These are phyloP conservation scores for Leccinellum luteum DNA, from an alignment of 768 basidiomycete species.

Conservation along the genomic window DNA sequence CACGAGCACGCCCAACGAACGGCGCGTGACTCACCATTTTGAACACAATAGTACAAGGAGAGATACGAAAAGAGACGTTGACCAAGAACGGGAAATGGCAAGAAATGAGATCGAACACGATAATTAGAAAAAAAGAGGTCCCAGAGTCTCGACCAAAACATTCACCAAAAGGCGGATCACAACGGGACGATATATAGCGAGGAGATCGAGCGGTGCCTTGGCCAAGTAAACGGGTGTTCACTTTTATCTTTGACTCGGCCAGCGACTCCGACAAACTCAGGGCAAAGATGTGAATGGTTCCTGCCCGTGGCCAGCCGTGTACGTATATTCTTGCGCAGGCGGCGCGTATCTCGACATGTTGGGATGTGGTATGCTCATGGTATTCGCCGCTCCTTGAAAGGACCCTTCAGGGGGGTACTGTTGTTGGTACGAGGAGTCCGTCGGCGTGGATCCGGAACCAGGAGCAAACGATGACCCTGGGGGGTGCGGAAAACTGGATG, in stretches of 20 bases:
- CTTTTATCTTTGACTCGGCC: background rate
- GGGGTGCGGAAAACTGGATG: slow-evolving; percentile 9
- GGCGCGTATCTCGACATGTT: slow-evolving; percentile 17
- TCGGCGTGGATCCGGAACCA: slow-evolving; percentile 8
- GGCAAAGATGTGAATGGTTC: slow-evolving; percentile 21
- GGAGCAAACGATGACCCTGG: slow-evolving; percentile 19
- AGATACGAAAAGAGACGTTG: slow-evolving; percentile 3
- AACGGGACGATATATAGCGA: slow-evolving; percentile 5
- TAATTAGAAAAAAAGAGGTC: slow-evolving; percentile 4
- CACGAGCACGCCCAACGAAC: slow-evolving; percentile 2
- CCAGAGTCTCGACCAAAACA: slow-evolving; percentile 1
- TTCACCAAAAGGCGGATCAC: slow-evolving; percentile 6
- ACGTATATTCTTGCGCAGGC: slow-evolving; percentile 22
- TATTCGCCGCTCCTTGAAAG: slow-evolving; percentile 12
- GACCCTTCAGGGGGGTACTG: slow-evolving; percentile 20
- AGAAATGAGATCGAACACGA: slow-evolving; percentile 10
- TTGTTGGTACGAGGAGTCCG: slow-evolving; percentile 13
- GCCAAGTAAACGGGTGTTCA: slow-evolving; percentile 1
- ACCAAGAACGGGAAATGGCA: slow-evolving; percentile 12
- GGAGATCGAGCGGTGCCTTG: background rate
- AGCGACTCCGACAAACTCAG: slow-evolving; percentile 9
- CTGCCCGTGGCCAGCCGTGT: slow-evolving; percentile 21
- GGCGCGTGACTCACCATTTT: slow-evolving; percentile 12
- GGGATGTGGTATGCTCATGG: slow-evolving; percentile 13
- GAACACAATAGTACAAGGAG: slow-evolving; percentile 9